A percentile compares a stretch with the other conserved stretches of the same genome.
Conservation (phyloP, 2,329 filamentous ascomycete genomes). For the Cryphonectria radicalis region DNA sequence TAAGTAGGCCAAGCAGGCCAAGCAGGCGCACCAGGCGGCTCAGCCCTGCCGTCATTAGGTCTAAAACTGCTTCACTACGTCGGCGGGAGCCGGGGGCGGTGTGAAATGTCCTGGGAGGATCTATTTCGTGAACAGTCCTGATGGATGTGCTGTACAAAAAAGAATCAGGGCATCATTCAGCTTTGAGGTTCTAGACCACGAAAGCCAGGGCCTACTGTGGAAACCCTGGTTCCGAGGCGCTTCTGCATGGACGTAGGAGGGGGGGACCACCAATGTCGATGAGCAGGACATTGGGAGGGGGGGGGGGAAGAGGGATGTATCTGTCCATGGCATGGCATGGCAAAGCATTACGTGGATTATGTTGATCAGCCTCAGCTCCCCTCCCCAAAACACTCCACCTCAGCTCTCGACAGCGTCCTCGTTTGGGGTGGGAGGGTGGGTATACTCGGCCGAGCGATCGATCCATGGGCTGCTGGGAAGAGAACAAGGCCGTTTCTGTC, state of each 20-base stretch:
- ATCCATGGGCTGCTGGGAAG: background rate
- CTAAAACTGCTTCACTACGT: conserved; percentile 5
- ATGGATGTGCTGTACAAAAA: background rate
- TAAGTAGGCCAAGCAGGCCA: background rate
- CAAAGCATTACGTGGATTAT: background rate
- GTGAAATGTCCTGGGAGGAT: conserved; percentile 21
- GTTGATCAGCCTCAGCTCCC: background rate
- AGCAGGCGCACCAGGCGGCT: conserved; percentile 7
- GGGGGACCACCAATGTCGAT: background rate
- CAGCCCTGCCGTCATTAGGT: conserved; percentile 28
- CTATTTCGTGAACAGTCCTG: conserved; percentile 11
- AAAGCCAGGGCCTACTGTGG: background rate
- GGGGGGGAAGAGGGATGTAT: background rate
- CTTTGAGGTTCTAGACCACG: background rate
- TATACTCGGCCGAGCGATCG: background rate
- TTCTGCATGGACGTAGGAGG: background rate
- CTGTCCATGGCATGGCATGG: background rate
- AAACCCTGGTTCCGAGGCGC: background rate
- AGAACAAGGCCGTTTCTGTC: background rate
- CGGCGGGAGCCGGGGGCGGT: conserved; percentile 18
- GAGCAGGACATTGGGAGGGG: background rate
- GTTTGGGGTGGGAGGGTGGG: background rate
- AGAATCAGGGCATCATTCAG: background rate
- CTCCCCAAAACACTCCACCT: conserved; percentile 2
- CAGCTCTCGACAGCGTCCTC: conserved; percentile 4